These are phyloP conservation scores for Didymellaceae sp. DNA, from an alignment of 2,329 filamentous ascomycete species.

Conservation along the genomic window DNA sequence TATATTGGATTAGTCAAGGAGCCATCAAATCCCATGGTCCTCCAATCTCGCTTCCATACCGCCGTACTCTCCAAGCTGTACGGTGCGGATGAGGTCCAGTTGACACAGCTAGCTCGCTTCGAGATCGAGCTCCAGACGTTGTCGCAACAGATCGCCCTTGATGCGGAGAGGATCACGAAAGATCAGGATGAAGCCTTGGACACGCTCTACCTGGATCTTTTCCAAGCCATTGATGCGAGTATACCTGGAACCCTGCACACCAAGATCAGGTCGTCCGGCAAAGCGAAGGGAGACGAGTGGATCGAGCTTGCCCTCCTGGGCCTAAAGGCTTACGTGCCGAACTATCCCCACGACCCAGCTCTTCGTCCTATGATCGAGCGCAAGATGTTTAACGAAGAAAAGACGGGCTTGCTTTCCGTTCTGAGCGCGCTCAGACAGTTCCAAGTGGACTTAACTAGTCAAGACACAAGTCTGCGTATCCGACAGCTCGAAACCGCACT, in stretches of 20 bases:
- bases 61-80: constrained; percentile 38
- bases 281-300: constrained; percentile 61
- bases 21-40: constrained; percentile 28
- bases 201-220: constrained; percentile 31
- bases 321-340: constrained; percentile 82
- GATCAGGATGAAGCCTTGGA: constrained; percentile 40
- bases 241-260: constrained; percentile 38
- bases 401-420: constrained; percentile 61
- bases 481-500: constrained; percentile 69
- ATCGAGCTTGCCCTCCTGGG: constrained; percentile 76
- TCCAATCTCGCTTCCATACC: constrained; percentile 40
- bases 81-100: constrained; percentile 44
- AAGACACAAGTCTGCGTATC: constrained; percentile 70
- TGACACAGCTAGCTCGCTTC: constrained; percentile 51
- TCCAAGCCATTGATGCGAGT: constrained; percentile 30
- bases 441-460: constrained; percentile 71
- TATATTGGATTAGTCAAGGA: constrained; percentile 35
- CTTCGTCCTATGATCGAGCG: constrained; percentile 68
- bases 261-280: constrained; percentile 11
- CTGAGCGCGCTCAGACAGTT: constrained; percentile 69
- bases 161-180: constrained; percentile 42
- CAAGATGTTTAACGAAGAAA: constrained; percentile 63
- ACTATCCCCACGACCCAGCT: constrained; percentile 84
- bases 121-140: constrained; percentile 49
- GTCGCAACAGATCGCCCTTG: constrained; percentile 44